Evolutionary conservation across 1,284 basidiomycete species (phyloP), one percentile per base, ranked within the genome.

Genomic region (Leccinum subrobustum): DNA sequence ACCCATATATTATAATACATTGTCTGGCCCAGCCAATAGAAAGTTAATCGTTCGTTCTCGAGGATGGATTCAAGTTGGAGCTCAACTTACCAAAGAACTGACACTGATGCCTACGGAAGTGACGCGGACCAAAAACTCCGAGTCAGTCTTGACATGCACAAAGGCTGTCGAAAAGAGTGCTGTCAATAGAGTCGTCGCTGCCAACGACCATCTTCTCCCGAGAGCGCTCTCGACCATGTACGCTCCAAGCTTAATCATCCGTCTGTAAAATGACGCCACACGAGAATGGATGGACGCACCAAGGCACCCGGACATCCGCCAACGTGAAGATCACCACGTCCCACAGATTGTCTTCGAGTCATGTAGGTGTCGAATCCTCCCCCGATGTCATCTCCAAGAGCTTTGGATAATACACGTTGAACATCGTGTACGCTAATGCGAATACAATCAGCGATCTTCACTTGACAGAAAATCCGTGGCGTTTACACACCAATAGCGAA

Each of bases 381-480:
- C 70, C 68, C 2, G 66, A 64, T 1, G 76, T 72, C 4, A 81
- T 83, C 78, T 95, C 95, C 33, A 98, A 78, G 16, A 96, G 82
- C 68, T 95, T 95, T 0, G 96, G 96, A 25, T 98, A 81, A 75
- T 91, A 98, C 12, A 97, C 95, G 70, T 98, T 98, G 79, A 98
- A 98, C 88, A 96, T 96, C 9, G 93, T 97, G 70, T 88, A 95
- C 1, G 88, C 94, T 90, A 68, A 27, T 7, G 53, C 4, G 14
- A 47, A 16, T 2, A 37, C 23, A 27, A 27, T 50, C 1, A 25
- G 60, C 33, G 23, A 55, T 16, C 23, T 23, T 27, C 48, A 37
- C 58, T 23, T 27, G 50, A 37, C 58, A 61, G 27, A 44, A n/a
- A 33, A n/a, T n/a, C n/a, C n/a, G n/a, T n/a, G 9, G 7, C n/a